Evolutionary conservation across 371 early-diverging fungal genomes (phyloP).

Genomic region (Syncephalastrum monosporum): DNA sequence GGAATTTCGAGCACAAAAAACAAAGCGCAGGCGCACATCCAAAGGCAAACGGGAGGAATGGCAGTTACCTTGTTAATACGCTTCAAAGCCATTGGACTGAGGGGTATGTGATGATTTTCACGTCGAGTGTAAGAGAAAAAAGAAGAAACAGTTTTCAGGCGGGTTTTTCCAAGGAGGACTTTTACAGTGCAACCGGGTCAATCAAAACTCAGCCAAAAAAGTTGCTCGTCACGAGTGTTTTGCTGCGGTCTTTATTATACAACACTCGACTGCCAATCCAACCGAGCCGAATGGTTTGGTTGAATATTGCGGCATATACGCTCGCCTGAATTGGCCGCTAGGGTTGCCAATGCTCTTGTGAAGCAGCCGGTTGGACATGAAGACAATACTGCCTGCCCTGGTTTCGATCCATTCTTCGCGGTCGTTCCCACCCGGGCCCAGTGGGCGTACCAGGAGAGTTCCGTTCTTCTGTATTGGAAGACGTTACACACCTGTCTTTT

Average conservation of each 20-base stretch:
- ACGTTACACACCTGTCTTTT: slow-evolving; percentile 31
- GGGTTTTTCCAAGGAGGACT: too few relatives aligned
- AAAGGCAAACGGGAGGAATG: neutral
- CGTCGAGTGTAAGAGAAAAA: slow-evolving; percentile 15
- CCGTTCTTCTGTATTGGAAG: slow-evolving; percentile 7
- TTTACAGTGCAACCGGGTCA: too few relatives aligned
- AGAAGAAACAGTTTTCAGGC: slow-evolving; percentile 3
- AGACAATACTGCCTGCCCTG: slow-evolving; percentile 47
- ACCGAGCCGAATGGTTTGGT: slow-evolving; percentile 1
- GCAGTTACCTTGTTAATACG: slow-evolving; percentile 87
- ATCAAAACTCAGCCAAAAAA: too few relatives aligned
- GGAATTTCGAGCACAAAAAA: neutral
- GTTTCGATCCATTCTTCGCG: slow-evolving; percentile 10
- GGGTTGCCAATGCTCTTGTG: slow-evolving; percentile 57
- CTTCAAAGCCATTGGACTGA: slow-evolving; percentile 79
- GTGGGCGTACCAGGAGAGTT: too few relatives aligned
- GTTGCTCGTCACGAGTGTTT: too few relatives aligned
- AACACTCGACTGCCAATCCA: slow-evolving; percentile 9
- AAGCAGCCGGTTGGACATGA: slow-evolving; percentile 52
- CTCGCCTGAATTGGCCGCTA: slow-evolving; percentile 36
- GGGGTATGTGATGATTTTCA: too few relatives aligned
- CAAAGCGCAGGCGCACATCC: too few relatives aligned
- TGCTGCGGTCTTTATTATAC: too few relatives aligned
- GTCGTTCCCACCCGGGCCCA: slow-evolving; percentile 12
- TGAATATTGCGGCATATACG: slow-evolving; percentile 62